Base-by-base conservation (phyloP, 202 grass and related monocot species). In the Miscanthus sacchariflorus region DNA sequence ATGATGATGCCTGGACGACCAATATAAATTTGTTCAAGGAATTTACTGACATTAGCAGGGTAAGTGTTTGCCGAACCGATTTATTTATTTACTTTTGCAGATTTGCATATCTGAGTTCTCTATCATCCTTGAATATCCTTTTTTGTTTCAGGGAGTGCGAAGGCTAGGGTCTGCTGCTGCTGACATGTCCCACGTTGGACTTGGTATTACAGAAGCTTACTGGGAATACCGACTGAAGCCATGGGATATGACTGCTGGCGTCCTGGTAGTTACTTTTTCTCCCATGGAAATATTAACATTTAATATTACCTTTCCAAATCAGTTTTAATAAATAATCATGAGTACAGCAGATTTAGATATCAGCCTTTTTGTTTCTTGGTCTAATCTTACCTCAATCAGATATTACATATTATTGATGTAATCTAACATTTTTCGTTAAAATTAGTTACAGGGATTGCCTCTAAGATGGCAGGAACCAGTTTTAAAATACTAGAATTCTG, bases 171-270 rank as follows among this genome's bases (percentile, higher is more conserved):
- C 96, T 45, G 94, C 94, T 80, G 92, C 94, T 76, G 92, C 92
- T 83, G 96, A 99, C 84, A 99, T 99, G 96, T 92, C 90, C 68
- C 96, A 99, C 76, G 94, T 99, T 87, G 91, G 92, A 73, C 92
- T 99, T 42, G 96, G 96, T 68, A 96, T 99, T 79, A 87, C 89
- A 23, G 96, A 99, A 88, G 81, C 83, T 42, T 99, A 93, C 74
- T 99, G 96, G 96, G 96, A 99, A 77, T 99, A 99, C 84, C 83
- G 94, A 42, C 94, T 99, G 52, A 96, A 99, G 70, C 96, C 96
- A 6, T 96, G 96, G 96, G 96, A 99, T 73, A 95, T 99, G 96
- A 92, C 96, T 87, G 96, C 94, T 89, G 96, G 96, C 5, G 92
- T 95, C 72, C 84, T 99, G 91, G 96, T 99, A 95, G 82, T 86